Conservation (phyloP, 805 yeast species). For the Metschnikowia lochheadii region DNA sequence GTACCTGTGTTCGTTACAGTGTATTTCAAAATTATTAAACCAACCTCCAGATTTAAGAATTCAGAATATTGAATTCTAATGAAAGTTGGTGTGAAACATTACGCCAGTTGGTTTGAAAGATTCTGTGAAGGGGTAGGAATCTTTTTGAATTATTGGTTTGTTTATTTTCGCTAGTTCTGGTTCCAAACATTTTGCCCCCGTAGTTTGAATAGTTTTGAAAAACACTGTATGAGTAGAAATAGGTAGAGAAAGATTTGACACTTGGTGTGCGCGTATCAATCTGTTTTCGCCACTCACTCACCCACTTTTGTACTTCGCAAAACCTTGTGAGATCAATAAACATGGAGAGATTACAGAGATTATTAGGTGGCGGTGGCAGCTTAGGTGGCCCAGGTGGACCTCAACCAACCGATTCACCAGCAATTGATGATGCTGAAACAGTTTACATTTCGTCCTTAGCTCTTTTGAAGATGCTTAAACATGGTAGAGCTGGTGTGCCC, state of each 20-base stretch:
- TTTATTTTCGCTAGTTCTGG: too few relatives aligned
- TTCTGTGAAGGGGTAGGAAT: too few relatives aligned
- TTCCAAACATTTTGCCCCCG: too few relatives aligned
- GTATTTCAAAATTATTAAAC: too few relatives aligned
- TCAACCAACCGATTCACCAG: conserved; percentile 62
- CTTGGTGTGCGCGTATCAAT: conserved; percentile 3
- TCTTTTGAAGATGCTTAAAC: conserved; percentile 91
- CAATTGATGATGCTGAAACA: conserved; percentile 92
- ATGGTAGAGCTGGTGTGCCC: conserved; percentile 88
- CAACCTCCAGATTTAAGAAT: too few relatives aligned
- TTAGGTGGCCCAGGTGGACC: conserved; percentile 40
- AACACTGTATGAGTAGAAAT: background rate
- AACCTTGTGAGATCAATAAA: background rate
- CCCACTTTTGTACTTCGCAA: conserved; percentile 2
- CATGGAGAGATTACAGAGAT: conserved; percentile 51
- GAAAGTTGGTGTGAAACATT: too few relatives aligned
- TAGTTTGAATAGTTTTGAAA: too few relatives aligned
- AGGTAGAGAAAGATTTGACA: background rate
- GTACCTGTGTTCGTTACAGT: background rate
- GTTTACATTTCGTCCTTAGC: conserved; percentile 96
- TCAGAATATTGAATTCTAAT: too few relatives aligned
- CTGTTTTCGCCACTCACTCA: conserved; percentile 6
- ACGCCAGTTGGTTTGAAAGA: too few relatives aligned
- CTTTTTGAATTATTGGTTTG: too few relatives aligned
- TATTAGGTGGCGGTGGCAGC: conserved; percentile 43